Evolutionary conservation across 768 basidiomycete species (phyloP), one percentile per base, ranked within the genome.

Genomic region (Heimioporus sp.): DNA sequence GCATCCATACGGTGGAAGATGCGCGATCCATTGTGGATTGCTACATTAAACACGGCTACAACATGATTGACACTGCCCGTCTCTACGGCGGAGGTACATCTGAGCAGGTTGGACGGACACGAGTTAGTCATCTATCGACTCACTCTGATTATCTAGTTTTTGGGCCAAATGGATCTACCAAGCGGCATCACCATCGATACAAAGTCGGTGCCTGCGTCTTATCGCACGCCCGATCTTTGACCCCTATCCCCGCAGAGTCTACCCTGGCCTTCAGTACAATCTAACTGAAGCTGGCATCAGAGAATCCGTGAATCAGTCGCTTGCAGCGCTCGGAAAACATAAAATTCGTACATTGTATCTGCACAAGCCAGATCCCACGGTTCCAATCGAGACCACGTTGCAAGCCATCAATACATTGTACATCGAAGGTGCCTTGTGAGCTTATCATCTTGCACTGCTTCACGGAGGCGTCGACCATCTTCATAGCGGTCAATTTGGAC

Each of bases 381-480:
- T 72, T 10, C 73, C 75, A 1, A 79, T 76, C 56, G 73, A 74
- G 41, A 74, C 70, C 11, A 81, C 79, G 0, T 53, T 81, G 21
- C 72, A 67, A 52, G 74, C 70, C 2, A 69, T 78, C 49, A 66
- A 83, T 59, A 68, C 77, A 10, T 59, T 80, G 20, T 68, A 81
- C 70, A 70, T 75, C 48, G 76, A 79, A 59, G 80, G 82, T 4
- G 72, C 77, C 57, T 81, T 83, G 61, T 78, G 68, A 52, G 75
- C 63, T 5, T 19, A 40, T 37, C 53, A 20, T 31, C 16, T 15
- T 43, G 7, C 39, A 30, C 34, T 35, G 11, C 10, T 11, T 11
- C 11, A 1, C 10, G 34, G 34, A 12, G 34, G 24, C 5, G 24
- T 24, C 34, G 34, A 11, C 34, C 34, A 35, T 35, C 1, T 41